Evolutionary conservation across 352 stramenopile genomes (phyloP).

Genomic region (Globisporangium rhizosaccharum): DNA sequence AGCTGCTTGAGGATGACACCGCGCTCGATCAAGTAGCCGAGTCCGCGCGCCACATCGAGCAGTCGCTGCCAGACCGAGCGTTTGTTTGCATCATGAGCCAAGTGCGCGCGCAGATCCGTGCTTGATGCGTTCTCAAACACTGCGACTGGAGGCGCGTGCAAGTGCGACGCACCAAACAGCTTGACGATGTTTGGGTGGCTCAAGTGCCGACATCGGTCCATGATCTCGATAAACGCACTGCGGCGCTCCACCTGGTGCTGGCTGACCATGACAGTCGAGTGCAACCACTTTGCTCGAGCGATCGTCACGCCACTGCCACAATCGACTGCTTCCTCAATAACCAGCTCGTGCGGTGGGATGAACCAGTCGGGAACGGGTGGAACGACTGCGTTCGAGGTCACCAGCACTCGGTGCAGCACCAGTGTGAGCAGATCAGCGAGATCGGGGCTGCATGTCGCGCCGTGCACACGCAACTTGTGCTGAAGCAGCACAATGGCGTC

Average conservation of each 20-base stretch:
- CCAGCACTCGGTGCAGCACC: neutral
- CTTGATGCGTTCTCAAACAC: neutral
- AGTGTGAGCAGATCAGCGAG: neutral
- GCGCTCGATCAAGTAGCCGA: constrained; percentile 22
- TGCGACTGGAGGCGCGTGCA: neutral
- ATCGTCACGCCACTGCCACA: neutral
- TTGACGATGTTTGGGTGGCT: constrained; percentile 17
- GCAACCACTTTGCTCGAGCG: constrained; percentile 22
- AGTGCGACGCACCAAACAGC: constrained; percentile 14
- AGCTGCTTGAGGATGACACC: neutral
- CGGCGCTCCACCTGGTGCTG: neutral
- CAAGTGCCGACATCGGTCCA: constrained; percentile 24
- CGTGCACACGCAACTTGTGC: neutral
- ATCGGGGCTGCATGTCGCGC: neutral
- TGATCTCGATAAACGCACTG: neutral
- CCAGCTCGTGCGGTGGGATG: constrained; percentile 81
- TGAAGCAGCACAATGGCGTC: neutral
- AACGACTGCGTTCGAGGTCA: neutral
- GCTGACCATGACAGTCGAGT: constrained; percentile 20
- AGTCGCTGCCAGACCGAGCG: neutral
- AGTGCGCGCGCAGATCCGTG: neutral
- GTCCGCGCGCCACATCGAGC: constrained; percentile 14
- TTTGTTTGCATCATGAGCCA: neutral
- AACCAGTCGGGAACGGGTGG: constrained; percentile 22
- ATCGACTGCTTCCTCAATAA: constrained; percentile 39